A percentile compares a stretch with the other conserved stretches of the same genome.
These are phyloP conservation scores for Trametes coccinea DNA, from an alignment of 768 basidiomycete species.

Conservation along the genomic window DNA sequence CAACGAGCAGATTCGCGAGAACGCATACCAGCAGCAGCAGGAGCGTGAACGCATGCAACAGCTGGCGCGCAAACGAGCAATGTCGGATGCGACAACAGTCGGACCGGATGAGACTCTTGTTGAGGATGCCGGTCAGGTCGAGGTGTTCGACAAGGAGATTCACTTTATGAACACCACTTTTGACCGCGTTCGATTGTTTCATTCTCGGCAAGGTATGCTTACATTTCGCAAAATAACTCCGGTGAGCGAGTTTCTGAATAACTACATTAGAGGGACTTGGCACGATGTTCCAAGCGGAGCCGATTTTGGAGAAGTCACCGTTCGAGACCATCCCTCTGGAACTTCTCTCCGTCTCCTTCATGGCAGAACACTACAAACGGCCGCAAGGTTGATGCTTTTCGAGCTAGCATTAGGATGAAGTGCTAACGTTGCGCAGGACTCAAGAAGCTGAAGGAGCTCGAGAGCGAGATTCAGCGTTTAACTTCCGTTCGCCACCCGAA, in stretches of 20 bases:
- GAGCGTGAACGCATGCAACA: conserved; percentile 55
- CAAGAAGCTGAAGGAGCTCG: conserved; percentile 69
- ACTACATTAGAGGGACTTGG: conserved; percentile 57
- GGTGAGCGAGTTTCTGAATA: not conserved
- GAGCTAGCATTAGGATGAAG: not conserved
- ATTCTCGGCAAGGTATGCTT: conserved; percentile 60
- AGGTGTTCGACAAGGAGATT: conserved; percentile 60
- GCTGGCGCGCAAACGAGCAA: conserved; percentile 58
- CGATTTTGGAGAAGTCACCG: conserved; percentile 53
- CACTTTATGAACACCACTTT: conserved; percentile 61
- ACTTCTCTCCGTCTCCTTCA: conserved; percentile 65
- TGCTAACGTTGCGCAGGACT: conserved; percentile 42
- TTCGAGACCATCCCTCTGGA: conserved; percentile 63
- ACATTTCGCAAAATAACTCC: too few relatives aligned
- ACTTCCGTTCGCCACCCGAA: conserved; percentile 62
- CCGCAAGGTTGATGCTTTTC: conserved; percentile 48
- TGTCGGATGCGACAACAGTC: conserved; percentile 70
- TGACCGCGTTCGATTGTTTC: conserved; percentile 67
- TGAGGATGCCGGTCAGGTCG: conserved; percentile 52
- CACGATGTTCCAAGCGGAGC: conserved; percentile 71
- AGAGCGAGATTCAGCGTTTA: conserved; percentile 64
- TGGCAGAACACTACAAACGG: conserved; percentile 66
- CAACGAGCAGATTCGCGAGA: conserved; percentile 65
- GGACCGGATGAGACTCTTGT: conserved; percentile 39
- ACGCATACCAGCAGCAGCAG: conserved; percentile 58